Base-by-base conservation (phyloP, 2,329 filamentous ascomycete species). In the Stemphylium vesicarium region DNA sequence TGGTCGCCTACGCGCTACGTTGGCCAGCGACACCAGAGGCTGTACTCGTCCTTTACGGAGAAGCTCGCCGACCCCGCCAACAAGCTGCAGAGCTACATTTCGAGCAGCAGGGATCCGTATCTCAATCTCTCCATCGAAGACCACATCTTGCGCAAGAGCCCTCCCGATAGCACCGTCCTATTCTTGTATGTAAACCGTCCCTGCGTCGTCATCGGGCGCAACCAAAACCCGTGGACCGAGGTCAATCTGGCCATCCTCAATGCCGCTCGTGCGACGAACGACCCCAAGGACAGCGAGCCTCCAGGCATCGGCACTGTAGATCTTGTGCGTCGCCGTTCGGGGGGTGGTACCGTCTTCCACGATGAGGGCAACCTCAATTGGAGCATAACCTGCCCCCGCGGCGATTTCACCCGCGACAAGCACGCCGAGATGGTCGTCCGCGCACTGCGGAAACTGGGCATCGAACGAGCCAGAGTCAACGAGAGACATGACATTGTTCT, bases 221-320 rank as follows among this genome's bases (percentile, higher is more conserved):
- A 99, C 75, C 95, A 99, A 79, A 99, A 99, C 74, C 95, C 95
- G 49, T 99, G 94, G 95, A 82, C 91, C 8, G 95, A 99, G 79
- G 87, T 91, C 58, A 91, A 96, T 72, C 82, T 97, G 8, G 78
- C 78, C 35, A 80, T 85, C 1, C 79, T 96, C 8, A 68, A 78
- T 67, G 68, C 79, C 58, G 73, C 75, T n/a, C 51, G 36, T 29
- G 40, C 32, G 16, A 62, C 72, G 59, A 38, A 59, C 20, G 31
- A 56, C 12, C 45, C 52, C 47, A 59, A 68, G 36, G 56, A 64
- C 47, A 64, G 33, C 66, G 82, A 75, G 51, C 72, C 75, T 18
- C 72, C 74, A n/a, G 68, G 62, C 9, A 71, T 79, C 35, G 78
- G 75, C 40, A 60, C 75, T 12, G 78, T 85, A 2, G 77, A 84